Evolutionary conservation across 352 stramenopile genomes (phyloP).

Genomic region (Pythium monospermum): DNA sequence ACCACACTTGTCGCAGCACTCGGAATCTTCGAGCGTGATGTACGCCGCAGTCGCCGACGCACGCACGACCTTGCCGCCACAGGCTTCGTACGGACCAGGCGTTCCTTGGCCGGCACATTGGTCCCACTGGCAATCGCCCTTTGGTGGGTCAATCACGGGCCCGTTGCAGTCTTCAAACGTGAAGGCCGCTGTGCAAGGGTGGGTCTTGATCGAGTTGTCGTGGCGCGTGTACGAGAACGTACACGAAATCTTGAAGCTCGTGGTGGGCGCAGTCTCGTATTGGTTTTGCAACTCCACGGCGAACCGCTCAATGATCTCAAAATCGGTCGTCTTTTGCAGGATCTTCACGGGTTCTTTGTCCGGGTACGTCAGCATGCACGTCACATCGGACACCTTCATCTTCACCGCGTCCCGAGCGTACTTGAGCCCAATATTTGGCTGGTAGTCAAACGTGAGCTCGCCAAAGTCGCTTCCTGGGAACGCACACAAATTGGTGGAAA

Average conservation of each 20-base stretch:
- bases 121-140: conserved; percentile 38
- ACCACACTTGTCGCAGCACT: conserved; percentile 47
- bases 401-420: conserved; percentile 3
- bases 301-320: conserved; percentile 50
- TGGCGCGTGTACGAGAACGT: conserved; percentile 46
- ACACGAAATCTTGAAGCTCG: conserved; percentile 43
- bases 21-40: conserved; percentile 21
- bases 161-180: conserved; percentile 53
- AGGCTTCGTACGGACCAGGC: conserved; percentile 43
- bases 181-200: conserved; percentile 43
- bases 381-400: conserved; percentile 20
- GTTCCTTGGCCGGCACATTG: conserved; percentile 22
- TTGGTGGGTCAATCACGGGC: conserved; percentile 36
- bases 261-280: conserved; percentile 29
- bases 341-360: conserved; percentile 26
- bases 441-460: conserved; percentile 44
- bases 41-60: conserved; percentile 20
- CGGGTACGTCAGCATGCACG: conserved; percentile 33
- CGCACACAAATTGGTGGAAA: conserved; percentile 23
- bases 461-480: conserved; percentile 37
- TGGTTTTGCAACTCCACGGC: conserved; percentile 46
- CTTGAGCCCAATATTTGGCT: conserved; percentile 21
- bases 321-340: conserved; percentile 28
- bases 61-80: conserved; percentile 36
- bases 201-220: conserved; percentile 6